Evolutionary conservation across 2,329 filamentous ascomycete species (phyloP).

Genomic region (Madurella mycetomatis): DNA sequence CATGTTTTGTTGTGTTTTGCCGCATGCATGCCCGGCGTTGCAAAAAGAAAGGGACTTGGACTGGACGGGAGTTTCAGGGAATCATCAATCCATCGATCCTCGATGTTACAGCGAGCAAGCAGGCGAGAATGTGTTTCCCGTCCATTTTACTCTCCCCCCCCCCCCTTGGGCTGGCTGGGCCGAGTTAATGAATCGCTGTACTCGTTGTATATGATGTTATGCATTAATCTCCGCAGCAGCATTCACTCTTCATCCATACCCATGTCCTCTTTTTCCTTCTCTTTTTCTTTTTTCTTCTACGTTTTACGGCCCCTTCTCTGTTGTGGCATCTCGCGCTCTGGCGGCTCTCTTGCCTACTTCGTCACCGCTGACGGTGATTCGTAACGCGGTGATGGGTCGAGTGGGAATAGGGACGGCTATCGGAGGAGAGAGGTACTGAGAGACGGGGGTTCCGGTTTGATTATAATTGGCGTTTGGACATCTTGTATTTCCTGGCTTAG

Average conservation of each 20-base stretch:
- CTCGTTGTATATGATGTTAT: conserved; percentile 9
- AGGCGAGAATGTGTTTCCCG: not conserved
- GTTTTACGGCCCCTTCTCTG: not conserved
- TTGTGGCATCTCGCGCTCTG: not conserved
- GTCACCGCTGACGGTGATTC: conserved; percentile 12
- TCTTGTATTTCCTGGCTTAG: too few species aligned
- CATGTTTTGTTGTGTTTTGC: not conserved
- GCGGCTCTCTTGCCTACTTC: not conserved
- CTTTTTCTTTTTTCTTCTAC: not conserved
- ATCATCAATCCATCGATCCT: not conserved
- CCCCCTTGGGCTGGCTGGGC: not conserved
- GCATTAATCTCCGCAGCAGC: conserved; percentile 12
- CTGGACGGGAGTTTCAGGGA: not conserved
- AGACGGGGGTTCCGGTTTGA: not conserved
- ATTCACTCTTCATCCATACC: not conserved
- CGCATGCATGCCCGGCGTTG: conserved; percentile 13
- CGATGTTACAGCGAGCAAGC: not conserved
- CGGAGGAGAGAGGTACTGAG: not conserved
- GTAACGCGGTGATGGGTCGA: not conserved
- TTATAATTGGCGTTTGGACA: conserved; percentile 2
- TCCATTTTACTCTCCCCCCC: not conserved
- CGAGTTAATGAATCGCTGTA: not conserved
- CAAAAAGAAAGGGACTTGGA: not conserved
- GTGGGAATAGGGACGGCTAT: not conserved
- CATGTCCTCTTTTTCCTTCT: not conserved